Evolutionary conservation across 2,329 filamentous ascomycete species (phyloP), one percentile per base, ranked within the genome.

Genomic region (Beauveria rudraprayagi): DNA sequence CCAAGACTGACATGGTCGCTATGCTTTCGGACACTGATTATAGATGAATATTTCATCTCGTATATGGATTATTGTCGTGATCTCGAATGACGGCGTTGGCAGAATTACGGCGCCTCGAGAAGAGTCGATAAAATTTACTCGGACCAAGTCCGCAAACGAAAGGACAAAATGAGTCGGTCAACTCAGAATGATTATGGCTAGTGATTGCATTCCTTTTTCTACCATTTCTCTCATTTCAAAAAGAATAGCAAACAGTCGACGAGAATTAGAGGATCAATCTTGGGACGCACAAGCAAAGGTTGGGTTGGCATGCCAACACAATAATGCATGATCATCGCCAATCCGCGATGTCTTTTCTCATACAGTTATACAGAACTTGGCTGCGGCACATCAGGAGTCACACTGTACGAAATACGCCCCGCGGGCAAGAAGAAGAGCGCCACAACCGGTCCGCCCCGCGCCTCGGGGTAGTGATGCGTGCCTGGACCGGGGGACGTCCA

Each of bases 401-500:
- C 76, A 61, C 75, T 72, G 65, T 81, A 82, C 30, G 76, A 75
- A 59, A 84, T 83, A 41, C 81, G 72, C 1, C 81, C 81, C 0
- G 80, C 79, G 0, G 81, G 81, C 61, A 84, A 65, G 61, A 84
- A 84, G 68, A 83, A 83, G 48, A 84, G 68, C 6, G 80, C 79
- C 17, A 83, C 76, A 10, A 83, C 66, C 1, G 76, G 76, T 1
- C 80, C 81, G 4, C 75, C 75, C 14, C 80, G 70, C 16, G 79
- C 80, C 56, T 82, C 71, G 2, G 82, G 81, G 67, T 82, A 83
- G 69, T 84, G 81, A 69, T 84, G 81, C 30, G 81, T 83, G 0
- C 81, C 82, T 0, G 81, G 76, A 0, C 78, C 80, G 0, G 80
- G 79, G 50, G 73, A 76, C 24, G 82, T 84, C 81, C 82, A 85